Base-by-base conservation (phyloP, 2,329 filamentous ascomycete species). In the Achaetomium macrosporum region DNA sequence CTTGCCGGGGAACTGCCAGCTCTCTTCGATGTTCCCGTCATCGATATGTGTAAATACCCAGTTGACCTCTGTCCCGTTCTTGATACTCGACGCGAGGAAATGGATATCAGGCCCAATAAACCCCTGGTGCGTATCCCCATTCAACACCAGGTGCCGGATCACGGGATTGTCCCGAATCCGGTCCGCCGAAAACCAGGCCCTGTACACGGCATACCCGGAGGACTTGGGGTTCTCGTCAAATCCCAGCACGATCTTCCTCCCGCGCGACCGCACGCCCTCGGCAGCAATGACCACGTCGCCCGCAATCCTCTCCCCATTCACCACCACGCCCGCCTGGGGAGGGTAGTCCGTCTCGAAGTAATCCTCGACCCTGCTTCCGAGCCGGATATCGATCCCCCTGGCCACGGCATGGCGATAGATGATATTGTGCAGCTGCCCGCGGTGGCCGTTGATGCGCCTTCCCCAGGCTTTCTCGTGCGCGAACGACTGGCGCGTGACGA, bases 81-180 rank as follows among this genome's bases (percentile, higher is more conserved):
- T 78, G 53, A 78, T 72, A 1, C 71, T 73, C n/a, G 74, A 78
- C 7, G 72, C 74, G 31, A 79, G 71, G 61, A 76, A 76, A 61
- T 77, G 75, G 31, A 77, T 71, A 56, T 79, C 75, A 10, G 72
- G 73, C 4, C 75, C 76, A 41, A 78, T 68, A 73, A 76, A 79
- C 13, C 73, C 73, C 30, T 73, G 70, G 60, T 79, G 76, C 9
- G 73, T 72, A 57, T 80, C 76, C 15, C 76, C 76, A 39, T 77
- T 55, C 8, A 50, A 64, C 3, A 75, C 71, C 3, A 78, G 69
- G 43, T 76, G 72, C 54, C 69, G 73, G 4, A 70, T 68, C 31
- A 73, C 61, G 3, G 72, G 69, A 47, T 77, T 73, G 56, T 73
- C 72, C 5, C 69, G 67, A n/a, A 77, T 67, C 42, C 71, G 69